phyloP scores from a whole-genome alignment of 2,329 filamentous ascomycete genomes.

The Fusarium coffeatum region DNA sequence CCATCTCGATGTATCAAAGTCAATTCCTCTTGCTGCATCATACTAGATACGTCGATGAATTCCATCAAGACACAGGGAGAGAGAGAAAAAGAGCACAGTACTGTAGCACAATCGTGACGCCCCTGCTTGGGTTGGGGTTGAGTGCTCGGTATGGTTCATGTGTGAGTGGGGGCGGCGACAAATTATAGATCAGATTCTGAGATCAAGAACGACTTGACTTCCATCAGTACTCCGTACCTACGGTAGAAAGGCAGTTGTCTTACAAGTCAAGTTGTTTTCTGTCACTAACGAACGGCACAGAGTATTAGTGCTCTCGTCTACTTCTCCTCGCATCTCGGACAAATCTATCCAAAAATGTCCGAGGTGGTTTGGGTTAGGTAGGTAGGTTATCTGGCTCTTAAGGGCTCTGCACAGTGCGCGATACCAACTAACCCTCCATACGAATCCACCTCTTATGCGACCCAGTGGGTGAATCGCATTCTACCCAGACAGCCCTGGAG shows the following conservation, averaged over 20 bases:
- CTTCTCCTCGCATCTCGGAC: neutral
- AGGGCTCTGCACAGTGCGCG: conserved; percentile 34
- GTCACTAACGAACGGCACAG: neutral
- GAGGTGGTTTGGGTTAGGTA: neutral
- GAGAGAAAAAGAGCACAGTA: neutral
- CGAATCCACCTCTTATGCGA: conserved; percentile 37
- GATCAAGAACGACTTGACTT: neutral
- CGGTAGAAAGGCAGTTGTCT: neutral
- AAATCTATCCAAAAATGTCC: conserved; percentile 11
- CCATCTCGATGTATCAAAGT: neutral
- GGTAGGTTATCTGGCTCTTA: conserved; percentile 17
- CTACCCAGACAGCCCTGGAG: conserved; percentile 5
- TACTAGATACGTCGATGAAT: neutral
- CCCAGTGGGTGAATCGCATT: conserved; percentile 34
- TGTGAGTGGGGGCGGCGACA: conserved; percentile 21
- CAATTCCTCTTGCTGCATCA: neutral
- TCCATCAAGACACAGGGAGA: neutral
- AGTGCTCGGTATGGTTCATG: conserved; percentile 16
- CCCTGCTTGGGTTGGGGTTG: conserved; percentile 22
- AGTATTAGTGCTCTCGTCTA: neutral
- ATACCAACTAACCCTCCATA: conserved; percentile 6
- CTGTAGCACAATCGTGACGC: neutral
- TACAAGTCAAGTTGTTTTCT: neutral
- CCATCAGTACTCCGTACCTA: neutral
- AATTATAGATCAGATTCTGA: conserved; percentile 7